Evolutionary conservation across 176 grass and related monocot species (phyloP).

Genomic region (Ensete ventricosum): DNA sequence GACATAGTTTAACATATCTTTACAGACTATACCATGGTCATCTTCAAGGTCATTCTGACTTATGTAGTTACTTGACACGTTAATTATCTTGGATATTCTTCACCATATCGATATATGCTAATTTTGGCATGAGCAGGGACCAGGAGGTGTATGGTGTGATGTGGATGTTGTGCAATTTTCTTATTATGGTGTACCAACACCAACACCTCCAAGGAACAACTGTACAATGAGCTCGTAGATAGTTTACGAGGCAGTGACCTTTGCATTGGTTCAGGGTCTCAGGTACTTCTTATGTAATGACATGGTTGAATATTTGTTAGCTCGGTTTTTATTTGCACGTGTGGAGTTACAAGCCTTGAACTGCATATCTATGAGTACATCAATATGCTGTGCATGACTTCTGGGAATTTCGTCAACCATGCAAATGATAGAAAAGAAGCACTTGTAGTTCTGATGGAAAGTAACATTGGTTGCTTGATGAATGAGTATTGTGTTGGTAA

Average conservation of each 20-base stretch:
- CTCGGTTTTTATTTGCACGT: not conserved
- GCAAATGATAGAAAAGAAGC: too few relatives aligned
- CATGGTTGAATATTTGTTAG: not conserved
- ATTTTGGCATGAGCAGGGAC: slow-evolving; percentile 48
- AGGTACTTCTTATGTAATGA: slow-evolving; percentile 34
- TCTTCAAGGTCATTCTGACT: not conserved
- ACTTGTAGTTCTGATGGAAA: not conserved
- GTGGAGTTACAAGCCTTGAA: not conserved
- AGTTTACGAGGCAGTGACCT: slow-evolving; percentile 77
- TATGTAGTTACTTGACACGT: not conserved
- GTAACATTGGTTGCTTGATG: not conserved
- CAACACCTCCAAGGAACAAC: slow-evolving; percentile 77
- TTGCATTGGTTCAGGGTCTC: slow-evolving; percentile 92
- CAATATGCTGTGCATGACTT: not conserved
- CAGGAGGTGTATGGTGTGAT: slow-evolving; percentile 97
- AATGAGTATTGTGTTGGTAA: not conserved
- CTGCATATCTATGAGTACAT: not conserved
- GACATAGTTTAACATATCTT: not conserved
- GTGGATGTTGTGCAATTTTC: slow-evolving; percentile 99
- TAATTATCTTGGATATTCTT: too few relatives aligned
- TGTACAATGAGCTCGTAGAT: slow-evolving; percentile 84
- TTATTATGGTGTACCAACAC: slow-evolving; percentile 82
- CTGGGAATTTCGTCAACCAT: not conserved
- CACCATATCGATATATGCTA: too few relatives aligned
- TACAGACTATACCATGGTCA: not conserved